Evolutionary conservation across 2,329 filamentous ascomycete genomes (phyloP), one percentile per base, ranked within the genome.

Genomic region (Venturia oleaginea): DNA sequence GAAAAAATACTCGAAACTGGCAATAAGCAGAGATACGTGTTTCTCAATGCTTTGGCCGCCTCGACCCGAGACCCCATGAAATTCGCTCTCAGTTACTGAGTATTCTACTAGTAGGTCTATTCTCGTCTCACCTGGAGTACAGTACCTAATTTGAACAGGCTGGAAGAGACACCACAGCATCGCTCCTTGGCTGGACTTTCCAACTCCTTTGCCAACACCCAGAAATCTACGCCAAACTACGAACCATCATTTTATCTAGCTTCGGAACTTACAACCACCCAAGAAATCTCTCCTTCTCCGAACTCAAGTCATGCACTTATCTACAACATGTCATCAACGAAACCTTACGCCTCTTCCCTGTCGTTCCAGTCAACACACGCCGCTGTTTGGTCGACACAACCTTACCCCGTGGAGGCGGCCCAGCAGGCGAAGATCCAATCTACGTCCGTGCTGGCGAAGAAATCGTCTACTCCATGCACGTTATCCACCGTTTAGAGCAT

Each of bases 101-200:
- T n/a, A 42, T 66, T 17, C n/a, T 66, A 27, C 51, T 64, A 7
- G 42, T 46, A 10, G 22, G 17, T 22, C 17, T 22, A 2, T 46
- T 46, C 7, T 6, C 19, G 22, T n/a, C 13, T 15, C 10, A 11
- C 10, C 17, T 10, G 4, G 19, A 46, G 73, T 82, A 8, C 42
- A n/a, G 22, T 40, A 13, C 13, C 42, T 46, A 10, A 46, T 6
- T n/a, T 46, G 4, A 22, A 1, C 6, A 46, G 42, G 65, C 65
- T 27, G 81, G 80, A 19, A 77, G 81, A 15, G 82, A 84, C 68
- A 84, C 82, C 1, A 84, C 82, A 1, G 81, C 78, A 46, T 80
- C 76, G 64, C 75, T 77, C 0, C 80, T 84, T 62, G 79, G 78
- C 65, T 78, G 78, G 66, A 72, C 81, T 3, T 77, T 74, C 54